Evolutionary conservation across 768 basidiomycete genomes (phyloP).

Genomic region (Trametes elegans): DNA sequence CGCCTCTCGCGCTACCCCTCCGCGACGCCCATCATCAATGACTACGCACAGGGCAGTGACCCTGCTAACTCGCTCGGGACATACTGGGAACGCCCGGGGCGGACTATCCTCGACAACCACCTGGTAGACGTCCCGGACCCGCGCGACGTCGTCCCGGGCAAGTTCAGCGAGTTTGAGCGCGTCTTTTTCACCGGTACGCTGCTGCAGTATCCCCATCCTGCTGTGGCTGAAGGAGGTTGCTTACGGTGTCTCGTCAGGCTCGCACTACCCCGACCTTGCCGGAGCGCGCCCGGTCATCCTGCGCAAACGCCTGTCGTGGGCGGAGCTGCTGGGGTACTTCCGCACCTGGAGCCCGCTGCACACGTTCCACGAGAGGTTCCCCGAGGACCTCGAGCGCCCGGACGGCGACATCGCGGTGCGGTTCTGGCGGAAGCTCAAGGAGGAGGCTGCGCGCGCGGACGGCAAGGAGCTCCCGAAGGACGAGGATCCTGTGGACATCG

Average conservation of each 20-base stretch:
- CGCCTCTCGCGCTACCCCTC: conserved; percentile 60
- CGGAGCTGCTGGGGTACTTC: conserved; percentile 64
- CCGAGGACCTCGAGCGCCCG: conserved; percentile 46
- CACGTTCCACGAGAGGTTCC: conserved; percentile 61
- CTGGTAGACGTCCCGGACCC: conserved; percentile 69
- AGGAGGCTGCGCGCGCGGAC: conserved; percentile 29
- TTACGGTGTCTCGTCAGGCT: conserved; percentile 28
- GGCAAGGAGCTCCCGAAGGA: conserved; percentile 24
- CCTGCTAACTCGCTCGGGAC: conserved; percentile 56
- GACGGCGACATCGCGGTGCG: conserved; percentile 66
- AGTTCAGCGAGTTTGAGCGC: conserved; percentile 45
- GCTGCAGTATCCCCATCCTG: not conserved
- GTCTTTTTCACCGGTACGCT: conserved; percentile 57
- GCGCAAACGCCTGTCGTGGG: conserved; percentile 60
- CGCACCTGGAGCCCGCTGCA: conserved; percentile 70
- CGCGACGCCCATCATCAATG: conserved; percentile 55
- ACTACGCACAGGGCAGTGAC: conserved; percentile 61
- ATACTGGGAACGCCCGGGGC: conserved; percentile 80
- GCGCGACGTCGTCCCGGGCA: conserved; percentile 27
- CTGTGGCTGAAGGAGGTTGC: not conserved
- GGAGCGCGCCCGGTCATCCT: conserved; percentile 49
- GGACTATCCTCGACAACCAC: conserved; percentile 69
- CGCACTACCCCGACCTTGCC: conserved; percentile 41
- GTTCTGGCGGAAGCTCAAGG: conserved; percentile 56
- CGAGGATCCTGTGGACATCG: conserved; percentile 35